Conservation (phyloP, 1,284 basidiomycete genomes). For the Wallemia hederae region DNA sequence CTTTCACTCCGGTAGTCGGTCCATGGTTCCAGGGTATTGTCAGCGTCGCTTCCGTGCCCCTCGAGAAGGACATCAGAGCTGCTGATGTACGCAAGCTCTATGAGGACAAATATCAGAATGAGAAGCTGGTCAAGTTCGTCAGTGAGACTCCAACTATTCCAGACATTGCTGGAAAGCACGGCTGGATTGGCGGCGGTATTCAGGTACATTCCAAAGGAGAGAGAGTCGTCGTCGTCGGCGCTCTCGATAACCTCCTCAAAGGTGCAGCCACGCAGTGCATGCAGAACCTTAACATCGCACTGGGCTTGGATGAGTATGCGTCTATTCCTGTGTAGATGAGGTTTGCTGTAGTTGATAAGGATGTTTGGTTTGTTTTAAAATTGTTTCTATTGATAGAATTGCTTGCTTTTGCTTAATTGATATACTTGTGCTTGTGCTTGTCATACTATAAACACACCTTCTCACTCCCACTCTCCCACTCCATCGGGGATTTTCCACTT, state of each 20-base stretch:
- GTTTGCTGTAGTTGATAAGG: no score
- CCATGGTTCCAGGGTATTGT: slow-evolving; percentile 96
- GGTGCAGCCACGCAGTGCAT: slow-evolving; percentile 85
- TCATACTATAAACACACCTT: no score
- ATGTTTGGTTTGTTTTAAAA: not conserved
- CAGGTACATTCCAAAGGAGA: slow-evolving; percentile 72
- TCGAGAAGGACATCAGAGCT: slow-evolving; percentile 33
- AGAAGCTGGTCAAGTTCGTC: slow-evolving; percentile 35
- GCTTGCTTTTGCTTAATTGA: no score
- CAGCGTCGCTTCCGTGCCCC: slow-evolving; percentile 51
- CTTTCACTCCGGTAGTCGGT: slow-evolving; percentile 62
- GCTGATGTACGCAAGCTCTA: slow-evolving; percentile 44
- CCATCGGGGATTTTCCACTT: no score
- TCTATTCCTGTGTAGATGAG: slow-evolving; percentile 32
- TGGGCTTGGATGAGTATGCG: slow-evolving; percentile 70
- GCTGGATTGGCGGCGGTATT: slow-evolving; percentile 70
- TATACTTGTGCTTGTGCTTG: no score
- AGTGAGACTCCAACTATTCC: slow-evolving; percentile 37
- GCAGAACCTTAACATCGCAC: slow-evolving; percentile 76
- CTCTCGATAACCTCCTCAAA: slow-evolving; percentile 83
- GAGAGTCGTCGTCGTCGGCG: slow-evolving; percentile 71
- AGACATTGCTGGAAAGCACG: slow-evolving; percentile 54
- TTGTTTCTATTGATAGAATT: not conserved
- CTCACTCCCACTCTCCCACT: no score
- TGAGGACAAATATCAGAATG: slow-evolving; percentile 42